Base-by-base conservation (phyloP, 345 rosid species). In the Mangifera indica region DNA sequence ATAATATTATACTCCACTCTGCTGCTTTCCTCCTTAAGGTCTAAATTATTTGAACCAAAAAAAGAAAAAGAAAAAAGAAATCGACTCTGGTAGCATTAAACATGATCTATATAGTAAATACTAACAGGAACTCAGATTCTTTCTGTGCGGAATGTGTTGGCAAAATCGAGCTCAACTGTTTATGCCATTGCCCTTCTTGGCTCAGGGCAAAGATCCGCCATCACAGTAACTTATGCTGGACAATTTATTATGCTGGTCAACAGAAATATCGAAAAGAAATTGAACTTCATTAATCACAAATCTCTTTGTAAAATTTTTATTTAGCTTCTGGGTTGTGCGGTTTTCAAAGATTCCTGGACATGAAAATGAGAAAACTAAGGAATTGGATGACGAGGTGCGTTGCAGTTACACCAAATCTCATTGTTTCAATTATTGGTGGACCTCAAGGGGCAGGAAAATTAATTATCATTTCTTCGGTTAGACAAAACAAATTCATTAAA, bases 1-100 rank as follows among this genome's bases (percentile, higher is more conserved):
- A 40, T 10, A 76, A 90, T 75, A 58, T 90, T n/a, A 82, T 82
- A 46, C 91, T 88, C 11, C 63, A 88, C 77, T 85, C 92, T 9
- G 93, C 96, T 24, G 83, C 93, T 60, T 90, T 90, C 72, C 91
- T 90, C 21, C 96, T 90, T 15, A 71, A 76, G 92, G 92, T 87
- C 4, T 11, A 37, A 3, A 2, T 34, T 34, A 34, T 34, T 34
- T 7, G 4, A 34, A 7, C 37, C 6, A 34, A 34, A 34, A 51
- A 34, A 34, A 34, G 37, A n/a, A n/a, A n/a, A n/a, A n/a, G n/a
- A n/a, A 34, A 34, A 34, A 2, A 34, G 0, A 34, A 34, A 34
- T 3, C 6, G 37, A 7, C n/a, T n/a, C n/a, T n/a, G n/a, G n/a
- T n/a, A n/a, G n/a, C n/a, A n/a, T 34, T 34, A 34, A 34, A 34